Conservation (phyloP, 495 filamentous ascomycete species). For the Hypoxylon fragiforme region DNA sequence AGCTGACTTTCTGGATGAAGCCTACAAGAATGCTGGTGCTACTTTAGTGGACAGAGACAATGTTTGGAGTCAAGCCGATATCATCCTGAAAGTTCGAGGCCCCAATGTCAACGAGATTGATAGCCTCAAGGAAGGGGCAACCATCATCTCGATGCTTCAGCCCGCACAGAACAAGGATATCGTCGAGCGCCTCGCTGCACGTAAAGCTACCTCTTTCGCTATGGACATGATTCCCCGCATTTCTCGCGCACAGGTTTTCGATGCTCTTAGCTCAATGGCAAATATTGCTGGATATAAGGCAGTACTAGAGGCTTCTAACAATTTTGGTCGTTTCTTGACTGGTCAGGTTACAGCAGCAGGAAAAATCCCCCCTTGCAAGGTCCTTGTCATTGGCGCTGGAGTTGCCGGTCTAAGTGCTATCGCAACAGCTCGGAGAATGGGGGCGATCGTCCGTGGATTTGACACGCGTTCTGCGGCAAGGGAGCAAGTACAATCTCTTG, state of each 20-base stretch:
- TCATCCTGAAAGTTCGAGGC: constrained; percentile 77
- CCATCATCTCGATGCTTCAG: constrained; percentile 75
- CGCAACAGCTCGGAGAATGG: constrained; percentile 74
- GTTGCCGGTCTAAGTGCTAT: constrained; percentile 83
- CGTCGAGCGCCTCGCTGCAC: constrained; percentile 66
- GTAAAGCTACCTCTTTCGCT: constrained; percentile 69
- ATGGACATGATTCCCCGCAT: constrained; percentile 87
- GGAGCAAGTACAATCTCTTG: constrained; percentile 82
- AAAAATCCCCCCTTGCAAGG: constrained; percentile 80
- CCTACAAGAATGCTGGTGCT: constrained; percentile 72
- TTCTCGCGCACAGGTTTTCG: constrained; percentile 78
- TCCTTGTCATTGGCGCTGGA: constrained; percentile 80
- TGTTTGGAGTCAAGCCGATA: constrained; percentile 71
- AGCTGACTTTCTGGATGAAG: constrained; percentile 71
- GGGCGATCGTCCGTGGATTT: constrained; percentile 83
- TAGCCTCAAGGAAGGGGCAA: constrained; percentile 62
- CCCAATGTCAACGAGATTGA: constrained; percentile 67
- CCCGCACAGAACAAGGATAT: constrained; percentile 70
- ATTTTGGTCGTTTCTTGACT: constrained; percentile 79
- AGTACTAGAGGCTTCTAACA: constrained; percentile 78
- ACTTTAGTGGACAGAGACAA: constrained; percentile 63
- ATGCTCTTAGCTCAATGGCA: constrained; percentile 82
- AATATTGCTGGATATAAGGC: constrained; percentile 89
- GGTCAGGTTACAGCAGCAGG: constrained; percentile 84
- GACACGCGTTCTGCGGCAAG: constrained; percentile 77